A percentile compares a stretch with the other conserved stretches of the same genome.
Evolutionary conservation across 192 early-diverging fungal species (phyloP).

Genomic region (Backusella tarrabulga): DNA sequence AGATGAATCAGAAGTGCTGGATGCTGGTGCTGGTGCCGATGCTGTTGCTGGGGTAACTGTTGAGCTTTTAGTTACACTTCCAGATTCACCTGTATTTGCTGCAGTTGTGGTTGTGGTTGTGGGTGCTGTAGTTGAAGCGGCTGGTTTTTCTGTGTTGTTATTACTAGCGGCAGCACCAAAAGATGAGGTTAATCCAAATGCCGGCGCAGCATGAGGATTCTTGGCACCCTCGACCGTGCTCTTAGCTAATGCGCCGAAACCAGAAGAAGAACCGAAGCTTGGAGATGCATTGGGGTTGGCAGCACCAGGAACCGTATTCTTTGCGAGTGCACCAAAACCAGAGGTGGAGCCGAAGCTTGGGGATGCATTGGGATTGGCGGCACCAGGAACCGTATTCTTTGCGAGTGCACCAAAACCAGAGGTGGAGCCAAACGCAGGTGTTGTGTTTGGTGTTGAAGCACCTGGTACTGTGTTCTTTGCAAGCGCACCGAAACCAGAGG

Average conservation of each 20-base stretch:
- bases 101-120: neutral
- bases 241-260: slow-evolving; percentile 17
- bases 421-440: slow-evolving; percentile 14
- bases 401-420: neutral
- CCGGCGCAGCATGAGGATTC: neutral
- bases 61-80: neutral
- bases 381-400: neutral
- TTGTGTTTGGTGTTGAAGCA: neutral
- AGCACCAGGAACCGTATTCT: neutral
- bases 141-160: neutral
- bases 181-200: slow-evolving; percentile 12
- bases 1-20: neutral
- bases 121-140: neutral
- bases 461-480: neutral
- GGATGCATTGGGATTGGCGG: neutral
- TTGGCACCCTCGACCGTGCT: neutral
- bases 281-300: neutral
- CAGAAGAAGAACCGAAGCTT: slow-evolving; percentile 7
- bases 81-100: neutral
- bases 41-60: neutral
- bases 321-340: slow-evolving; percentile 14
- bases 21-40: neutral
- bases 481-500: neutral
- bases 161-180: neutral
- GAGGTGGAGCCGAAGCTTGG: slow-evolving; percentile 9